A percentile compares a stretch with the other conserved stretches of the same genome.
Conservation (phyloP, 2,329 filamentous ascomycete species). For the Mycogone perniciosa region DNA sequence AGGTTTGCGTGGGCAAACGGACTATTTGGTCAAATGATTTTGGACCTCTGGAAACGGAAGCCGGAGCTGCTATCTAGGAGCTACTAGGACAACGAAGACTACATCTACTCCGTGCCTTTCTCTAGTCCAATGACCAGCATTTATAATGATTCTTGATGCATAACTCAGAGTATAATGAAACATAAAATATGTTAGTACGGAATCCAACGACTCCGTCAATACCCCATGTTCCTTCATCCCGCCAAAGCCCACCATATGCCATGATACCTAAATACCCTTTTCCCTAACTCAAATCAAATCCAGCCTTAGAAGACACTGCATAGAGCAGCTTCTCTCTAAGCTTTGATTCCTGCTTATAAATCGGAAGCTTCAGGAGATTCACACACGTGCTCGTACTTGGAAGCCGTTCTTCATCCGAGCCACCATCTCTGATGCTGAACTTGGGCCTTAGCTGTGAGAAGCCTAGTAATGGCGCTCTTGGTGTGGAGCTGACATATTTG, state of each 20-base stretch:
- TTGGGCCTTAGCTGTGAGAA: constrained; percentile 78
- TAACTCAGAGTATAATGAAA: neutral
- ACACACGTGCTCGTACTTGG: constrained; percentile 96
- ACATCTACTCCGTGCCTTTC: neutral
- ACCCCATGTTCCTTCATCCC: no score
- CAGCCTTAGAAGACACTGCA: constrained; percentile 81
- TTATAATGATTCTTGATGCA: no score
- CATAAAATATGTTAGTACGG: no score
- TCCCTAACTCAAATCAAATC: constrained; percentile 71
- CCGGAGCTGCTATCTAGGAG: constrained; percentile 54
- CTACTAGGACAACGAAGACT: constrained; percentile 33
- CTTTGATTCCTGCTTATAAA: constrained; percentile 60
- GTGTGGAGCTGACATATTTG: constrained; percentile 93
- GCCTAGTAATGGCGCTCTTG: constrained; percentile 79
- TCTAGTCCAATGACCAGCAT: no score
- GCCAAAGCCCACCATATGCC: neutral
- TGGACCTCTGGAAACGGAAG: constrained; percentile 68
- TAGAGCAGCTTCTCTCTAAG: constrained; percentile 81
- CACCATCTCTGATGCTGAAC: constrained; percentile 83
- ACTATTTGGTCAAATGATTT: constrained; percentile 75
- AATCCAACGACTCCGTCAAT: no score
- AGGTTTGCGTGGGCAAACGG: constrained; percentile 82
- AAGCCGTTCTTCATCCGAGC: constrained; percentile 56
- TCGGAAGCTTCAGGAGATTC: constrained; percentile 86
- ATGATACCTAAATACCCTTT: constrained; percentile 1